Evolutionary conservation across 768 basidiomycete species (phyloP).

Genomic region (Lentinula guzmanii): DNA sequence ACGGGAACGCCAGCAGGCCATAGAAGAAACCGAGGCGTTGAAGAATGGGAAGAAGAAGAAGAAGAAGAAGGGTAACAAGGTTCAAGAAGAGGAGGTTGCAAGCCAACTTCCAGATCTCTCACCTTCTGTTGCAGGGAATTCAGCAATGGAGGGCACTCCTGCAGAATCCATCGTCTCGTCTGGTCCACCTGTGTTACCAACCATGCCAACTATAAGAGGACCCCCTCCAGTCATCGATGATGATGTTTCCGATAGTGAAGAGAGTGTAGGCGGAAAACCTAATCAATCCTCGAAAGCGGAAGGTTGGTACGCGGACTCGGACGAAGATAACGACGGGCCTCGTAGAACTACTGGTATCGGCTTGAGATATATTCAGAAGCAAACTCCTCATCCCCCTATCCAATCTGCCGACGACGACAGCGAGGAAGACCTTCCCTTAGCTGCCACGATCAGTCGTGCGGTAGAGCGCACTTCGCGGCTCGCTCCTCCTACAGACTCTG

Average conservation of each 20-base stretch:
- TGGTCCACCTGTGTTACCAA: slow-evolving; percentile 40
- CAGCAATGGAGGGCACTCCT: slow-evolving; percentile 10
- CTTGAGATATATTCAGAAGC: slow-evolving; percentile 38
- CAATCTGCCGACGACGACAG: slow-evolving; percentile 42
- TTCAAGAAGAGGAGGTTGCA: not conserved
- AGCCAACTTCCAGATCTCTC: not conserved
- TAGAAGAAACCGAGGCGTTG: slow-evolving; percentile 40
- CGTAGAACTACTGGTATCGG: slow-evolving; percentile 56
- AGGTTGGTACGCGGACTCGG: slow-evolving; percentile 50
- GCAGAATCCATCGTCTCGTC: slow-evolving; percentile 21
- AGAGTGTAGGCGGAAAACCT: slow-evolving; percentile 26
- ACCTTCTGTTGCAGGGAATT: slow-evolving; percentile 2
- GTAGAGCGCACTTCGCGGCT: slow-evolving; percentile 33
- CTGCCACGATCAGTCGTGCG: slow-evolving; percentile 54
- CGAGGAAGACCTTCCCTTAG: slow-evolving; percentile 78
- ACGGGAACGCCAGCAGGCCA: slow-evolving; percentile 27
- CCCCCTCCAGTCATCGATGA: slow-evolving; percentile 41
- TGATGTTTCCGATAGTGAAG: slow-evolving; percentile 49
- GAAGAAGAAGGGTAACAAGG: slow-evolving; percentile 36
- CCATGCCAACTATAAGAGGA: slow-evolving; percentile 30
- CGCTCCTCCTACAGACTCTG: slow-evolving; percentile 23
- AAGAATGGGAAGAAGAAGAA: slow-evolving; percentile 38
- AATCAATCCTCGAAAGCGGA: slow-evolving; percentile 12
- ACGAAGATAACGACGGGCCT: slow-evolving; percentile 51
- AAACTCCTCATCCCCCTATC: slow-evolving; percentile 11